These are phyloP conservation scores for Amanita thiersii DNA, from an alignment of 768 basidiomycete genomes.

Conservation along the genomic window DNA sequence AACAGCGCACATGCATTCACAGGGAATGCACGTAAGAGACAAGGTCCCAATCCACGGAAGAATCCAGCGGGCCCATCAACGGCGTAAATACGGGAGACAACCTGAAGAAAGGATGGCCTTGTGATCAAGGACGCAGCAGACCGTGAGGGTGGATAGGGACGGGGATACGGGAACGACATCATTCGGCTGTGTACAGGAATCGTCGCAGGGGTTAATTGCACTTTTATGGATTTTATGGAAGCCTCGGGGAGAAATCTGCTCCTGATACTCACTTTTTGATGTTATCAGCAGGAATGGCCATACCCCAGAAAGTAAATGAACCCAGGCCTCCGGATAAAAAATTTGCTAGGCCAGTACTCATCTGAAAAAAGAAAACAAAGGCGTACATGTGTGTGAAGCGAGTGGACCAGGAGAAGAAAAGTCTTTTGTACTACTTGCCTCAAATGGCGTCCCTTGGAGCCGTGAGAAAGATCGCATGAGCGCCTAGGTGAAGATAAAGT, in stretches of 20 bases:
- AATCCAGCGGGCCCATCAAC: slow-evolving; percentile 49
- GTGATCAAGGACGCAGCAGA: slow-evolving; percentile 15
- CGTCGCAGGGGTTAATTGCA: slow-evolving; percentile 7
- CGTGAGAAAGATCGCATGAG: slow-evolving; percentile 53
- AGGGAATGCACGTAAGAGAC: slow-evolving; percentile 67
- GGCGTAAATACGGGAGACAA: slow-evolving; percentile 44
- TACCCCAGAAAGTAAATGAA: slow-evolving; percentile 58
- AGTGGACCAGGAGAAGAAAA: slow-evolving; percentile 4
- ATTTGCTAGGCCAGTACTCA: slow-evolving; percentile 52
- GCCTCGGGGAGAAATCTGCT: background rate
- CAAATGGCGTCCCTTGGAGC: slow-evolving; percentile 51
- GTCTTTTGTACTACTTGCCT: slow-evolving; percentile 28
- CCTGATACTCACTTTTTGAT: slow-evolving; percentile 60
- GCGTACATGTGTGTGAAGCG: no score
- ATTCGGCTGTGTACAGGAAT: slow-evolving; percentile 37
- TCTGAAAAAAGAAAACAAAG: slow-evolving; percentile 26
- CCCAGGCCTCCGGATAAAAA: slow-evolving; percentile 60
- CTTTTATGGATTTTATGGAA: background rate
- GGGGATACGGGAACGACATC: slow-evolving; percentile 50
- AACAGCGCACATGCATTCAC: slow-evolving; percentile 73
- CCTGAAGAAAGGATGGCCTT: slow-evolving; percentile 39
- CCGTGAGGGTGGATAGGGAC: slow-evolving; percentile 27
- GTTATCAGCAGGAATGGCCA: slow-evolving; percentile 72
- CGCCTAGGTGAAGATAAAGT: slow-evolving; percentile 26
- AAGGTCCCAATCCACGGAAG: slow-evolving; percentile 61